Base-by-base conservation (phyloP, 768 basidiomycete genomes). In the Wakefieldia striispora region DNA sequence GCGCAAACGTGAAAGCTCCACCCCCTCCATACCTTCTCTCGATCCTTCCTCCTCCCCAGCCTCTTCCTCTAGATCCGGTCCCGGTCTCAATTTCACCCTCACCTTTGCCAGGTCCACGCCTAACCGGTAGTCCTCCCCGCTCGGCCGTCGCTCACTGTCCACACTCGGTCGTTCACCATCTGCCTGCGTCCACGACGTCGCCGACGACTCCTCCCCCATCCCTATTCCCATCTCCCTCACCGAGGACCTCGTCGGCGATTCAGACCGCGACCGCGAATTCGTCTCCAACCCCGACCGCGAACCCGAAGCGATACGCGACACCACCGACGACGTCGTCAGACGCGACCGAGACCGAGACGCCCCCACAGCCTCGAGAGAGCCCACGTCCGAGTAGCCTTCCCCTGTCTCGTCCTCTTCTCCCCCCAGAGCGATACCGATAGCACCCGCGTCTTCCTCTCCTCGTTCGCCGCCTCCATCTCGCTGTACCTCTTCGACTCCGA, bases 1-100 rank as follows among this genome's bases (percentile, higher is more conserved):
- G 33, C 67, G 61, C 29, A 68, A 57, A 17, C 60, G 71, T 23
- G 70, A 70, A 4, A 61, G 67, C 38, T 70, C 66, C 20, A 66
- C 40, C 21, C 45, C 59, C 41, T 64, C 62, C 10, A 45, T 4
- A 41, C 49, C 45, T 16, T 50, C 39, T n/a, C 14, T 17, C 11
- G 34, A n/a, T 27, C 26, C 17, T 24, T 13, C 31, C 24, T 13
- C 20, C 29, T 44, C 43, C 44, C 51, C 45, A 5, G 27, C 34
- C 6, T 20, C 45, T 6, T 31, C 43, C 35, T 34, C 24, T 42
- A 9, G 3, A 1, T 3, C 21, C 47, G 21, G 6, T 13, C 33
- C 33, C 14, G 33, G 33, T 33, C 33, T 33, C 14, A 33, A 33
- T 16, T 14, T 33, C 33, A 33, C 33, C 33, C 33, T 33, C 14